These are phyloP conservation scores for Raddia guianensis DNA, from an alignment of 176 grass and related monocot genomes.

Conservation along the genomic window DNA sequence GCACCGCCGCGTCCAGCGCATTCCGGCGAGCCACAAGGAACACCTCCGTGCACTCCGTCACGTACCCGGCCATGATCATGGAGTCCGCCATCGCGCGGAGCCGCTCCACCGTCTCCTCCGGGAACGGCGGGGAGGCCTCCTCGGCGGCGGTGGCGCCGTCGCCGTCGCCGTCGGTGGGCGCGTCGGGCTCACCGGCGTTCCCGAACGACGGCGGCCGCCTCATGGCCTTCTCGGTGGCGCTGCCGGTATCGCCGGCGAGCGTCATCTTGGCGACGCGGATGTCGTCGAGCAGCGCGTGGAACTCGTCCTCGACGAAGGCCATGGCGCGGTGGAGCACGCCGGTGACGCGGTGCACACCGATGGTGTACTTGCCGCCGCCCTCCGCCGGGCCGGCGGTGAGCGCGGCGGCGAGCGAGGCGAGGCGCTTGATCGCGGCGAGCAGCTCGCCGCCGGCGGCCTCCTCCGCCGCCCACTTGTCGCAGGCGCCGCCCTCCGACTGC, in stretches of 20 bases:
- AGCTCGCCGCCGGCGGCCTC: conserved; percentile 16
- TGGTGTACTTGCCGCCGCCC: conserved; percentile 31
- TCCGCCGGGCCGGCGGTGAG: conserved; percentile 18
- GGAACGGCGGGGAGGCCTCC: conserved; percentile 38
- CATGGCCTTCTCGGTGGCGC: conserved; percentile 7
- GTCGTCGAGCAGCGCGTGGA: conserved; percentile 68
- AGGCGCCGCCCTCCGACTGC: conserved; percentile 49
- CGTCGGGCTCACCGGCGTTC: conserved; percentile 44
- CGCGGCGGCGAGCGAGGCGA: conserved; percentile 41
- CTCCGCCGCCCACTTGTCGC: conserved; percentile 52
- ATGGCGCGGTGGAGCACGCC: conserved; percentile 71
- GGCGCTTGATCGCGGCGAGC: conserved; percentile 48
- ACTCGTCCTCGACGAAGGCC: conserved; percentile 91
- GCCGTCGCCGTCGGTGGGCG: not conserved
- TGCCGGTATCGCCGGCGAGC: conserved; percentile 35
- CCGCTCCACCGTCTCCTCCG: conserved; percentile 46
- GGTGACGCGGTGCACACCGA: conserved; percentile 60
- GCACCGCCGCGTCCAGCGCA: conserved; percentile 61
- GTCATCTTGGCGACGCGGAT: conserved; percentile 32
- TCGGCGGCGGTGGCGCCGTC: not conserved
- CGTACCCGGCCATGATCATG: conserved; percentile 68
- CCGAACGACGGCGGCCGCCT: conserved; percentile 56
- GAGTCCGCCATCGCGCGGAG: conserved; percentile 57
- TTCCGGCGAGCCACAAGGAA: conserved; percentile 72
- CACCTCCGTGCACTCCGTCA: conserved; percentile 75